phyloP scores from a whole-genome alignment of 129 eudicot genomes.

The Gnaphalium uliginosum region DNA sequence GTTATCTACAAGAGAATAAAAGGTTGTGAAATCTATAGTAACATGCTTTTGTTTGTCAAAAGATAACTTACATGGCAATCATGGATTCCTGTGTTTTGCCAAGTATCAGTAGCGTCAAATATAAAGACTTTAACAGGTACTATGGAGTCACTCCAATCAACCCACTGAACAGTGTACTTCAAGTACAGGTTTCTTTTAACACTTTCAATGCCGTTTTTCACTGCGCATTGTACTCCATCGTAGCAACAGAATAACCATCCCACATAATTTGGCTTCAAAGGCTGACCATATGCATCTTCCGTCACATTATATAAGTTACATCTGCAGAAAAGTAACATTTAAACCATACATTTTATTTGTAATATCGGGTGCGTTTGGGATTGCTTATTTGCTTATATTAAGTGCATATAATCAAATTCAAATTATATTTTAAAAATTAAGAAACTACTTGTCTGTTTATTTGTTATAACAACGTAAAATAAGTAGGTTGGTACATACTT shows the following conservation, averaged over 20 bases:
- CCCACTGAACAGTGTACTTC: conserved; percentile 73
- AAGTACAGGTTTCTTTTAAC: conserved; percentile 49
- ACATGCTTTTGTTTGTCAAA: no score
- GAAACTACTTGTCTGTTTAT: no score
- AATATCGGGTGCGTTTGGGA: no score
- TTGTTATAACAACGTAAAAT: no score
- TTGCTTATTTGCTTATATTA: no score
- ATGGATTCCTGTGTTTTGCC: conserved; percentile 51
- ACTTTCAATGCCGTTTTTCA: conserved; percentile 49
- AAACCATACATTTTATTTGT: no score
- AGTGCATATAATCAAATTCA: no score
- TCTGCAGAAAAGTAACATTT: no score
- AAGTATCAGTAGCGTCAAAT: conserved; percentile 73
- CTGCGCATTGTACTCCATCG: conserved; percentile 62
- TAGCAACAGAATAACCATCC: conserved; percentile 79
- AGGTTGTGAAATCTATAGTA: no score
- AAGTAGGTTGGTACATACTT: no score
- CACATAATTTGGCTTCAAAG: conserved; percentile 43
- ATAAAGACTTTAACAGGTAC: conserved; percentile 67
- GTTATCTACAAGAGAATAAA: neutral
- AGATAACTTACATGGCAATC: conserved; percentile 49
- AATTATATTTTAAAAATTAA: no score
- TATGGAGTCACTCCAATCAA: conserved; percentile 64
- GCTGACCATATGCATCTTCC: conserved; percentile 44
- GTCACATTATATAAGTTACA: conserved; percentile 73